Conservation (phyloP, 768 basidiomycete species). For the Zangia roseola region DNA sequence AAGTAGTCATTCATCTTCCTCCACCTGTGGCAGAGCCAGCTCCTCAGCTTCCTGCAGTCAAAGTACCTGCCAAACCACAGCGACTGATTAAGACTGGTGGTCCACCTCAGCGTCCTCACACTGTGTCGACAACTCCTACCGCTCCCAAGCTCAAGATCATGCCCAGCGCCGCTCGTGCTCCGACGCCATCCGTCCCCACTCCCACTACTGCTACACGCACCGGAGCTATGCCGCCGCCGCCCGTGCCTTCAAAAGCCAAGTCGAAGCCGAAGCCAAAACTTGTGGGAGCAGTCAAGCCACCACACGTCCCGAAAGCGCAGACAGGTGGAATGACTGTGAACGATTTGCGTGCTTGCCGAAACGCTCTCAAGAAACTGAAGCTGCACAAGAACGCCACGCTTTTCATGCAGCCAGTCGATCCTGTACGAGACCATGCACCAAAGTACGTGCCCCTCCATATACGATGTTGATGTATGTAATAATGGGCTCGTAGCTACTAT, state of each 20-base stretch:
- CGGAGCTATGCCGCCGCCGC: slow-evolving; percentile 30
- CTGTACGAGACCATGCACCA: slow-evolving; percentile 87
- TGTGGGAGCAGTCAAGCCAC: slow-evolving; percentile 35
- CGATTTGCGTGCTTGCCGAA: slow-evolving; percentile 74
- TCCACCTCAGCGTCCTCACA: slow-evolving; percentile 31
- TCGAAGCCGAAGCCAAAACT: slow-evolving; percentile 25
- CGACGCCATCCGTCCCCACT: slow-evolving; percentile 19
- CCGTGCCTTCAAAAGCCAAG: slow-evolving; percentile 28
- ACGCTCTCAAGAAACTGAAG: slow-evolving; percentile 76
- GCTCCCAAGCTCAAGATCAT: slow-evolving; percentile 57
- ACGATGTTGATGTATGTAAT: slow-evolving; percentile 2
- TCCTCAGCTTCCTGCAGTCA: slow-evolving; percentile 56
- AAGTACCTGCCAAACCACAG: slow-evolving; percentile 42
- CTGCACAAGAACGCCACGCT: slow-evolving; percentile 67
- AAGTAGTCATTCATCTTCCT: slow-evolving; percentile 80
- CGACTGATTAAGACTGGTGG: slow-evolving; percentile 37
- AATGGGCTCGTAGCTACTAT: slow-evolving; percentile 65
- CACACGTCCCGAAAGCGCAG: slow-evolving; percentile 66
- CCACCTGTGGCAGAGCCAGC: slow-evolving; percentile 62
- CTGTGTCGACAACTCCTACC: slow-evolving; percentile 26
- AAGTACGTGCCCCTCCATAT: slow-evolving; percentile 46
- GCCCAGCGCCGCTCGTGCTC: slow-evolving; percentile 16
- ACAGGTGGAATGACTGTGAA: slow-evolving; percentile 71
- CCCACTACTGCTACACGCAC: slow-evolving; percentile 8
- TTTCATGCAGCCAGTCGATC: slow-evolving; percentile 93